Conservation (phyloP, 2,329 filamentous ascomycete species). For the Monosporascus cannonballus region DNA sequence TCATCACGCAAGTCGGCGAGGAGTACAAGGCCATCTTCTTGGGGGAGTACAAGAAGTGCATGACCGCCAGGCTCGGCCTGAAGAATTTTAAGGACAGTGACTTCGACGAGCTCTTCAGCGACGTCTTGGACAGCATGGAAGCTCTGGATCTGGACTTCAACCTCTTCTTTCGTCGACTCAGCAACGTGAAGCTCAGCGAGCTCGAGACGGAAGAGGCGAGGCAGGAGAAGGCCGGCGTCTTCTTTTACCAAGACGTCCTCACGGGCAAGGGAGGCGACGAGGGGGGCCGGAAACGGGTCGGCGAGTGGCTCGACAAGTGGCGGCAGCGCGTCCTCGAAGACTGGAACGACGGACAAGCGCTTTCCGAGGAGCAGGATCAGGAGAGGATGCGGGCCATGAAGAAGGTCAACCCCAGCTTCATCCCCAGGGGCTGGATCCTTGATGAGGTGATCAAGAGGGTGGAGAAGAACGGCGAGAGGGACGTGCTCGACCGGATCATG, state of each 20-base stretch:
- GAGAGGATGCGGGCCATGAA: slow-evolving; percentile 72
- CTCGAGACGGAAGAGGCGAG: slow-evolving; percentile 60
- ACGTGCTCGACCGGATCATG: slow-evolving; percentile 72
- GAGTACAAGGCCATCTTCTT: slow-evolving; percentile 88
- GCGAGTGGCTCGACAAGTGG: slow-evolving; percentile 79
- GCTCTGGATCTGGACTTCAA: slow-evolving; percentile 85
- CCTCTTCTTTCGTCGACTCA: slow-evolving; percentile 82
- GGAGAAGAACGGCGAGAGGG: slow-evolving; percentile 74
- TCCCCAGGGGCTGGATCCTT: slow-evolving; percentile 84
- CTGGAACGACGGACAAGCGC: slow-evolving; percentile 49
- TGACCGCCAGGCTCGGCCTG: slow-evolving; percentile 75
- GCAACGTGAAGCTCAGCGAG: slow-evolving; percentile 53
- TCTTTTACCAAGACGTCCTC: slow-evolving; percentile 74
- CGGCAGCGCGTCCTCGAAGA: slow-evolving; percentile 65
- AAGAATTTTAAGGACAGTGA: slow-evolving; percentile 63
- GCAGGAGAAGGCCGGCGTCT: slow-evolving; percentile 59
- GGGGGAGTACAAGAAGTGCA: slow-evolving; percentile 80
- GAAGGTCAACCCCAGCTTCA: slow-evolving; percentile 84
- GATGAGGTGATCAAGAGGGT: slow-evolving; percentile 90
- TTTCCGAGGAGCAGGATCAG: slow-evolving; percentile 41
- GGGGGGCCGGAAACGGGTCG: slow-evolving; percentile 61
- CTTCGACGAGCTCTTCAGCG: slow-evolving; percentile 76
- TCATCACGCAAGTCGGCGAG: slow-evolving; percentile 75
- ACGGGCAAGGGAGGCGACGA: slow-evolving; percentile 53
- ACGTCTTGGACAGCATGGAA: slow-evolving; percentile 75